Evolutionary conservation across 225 moss, liverwort and hornwort genomes (phyloP).

Genomic region (Pseudoscleropodium purum): DNA sequence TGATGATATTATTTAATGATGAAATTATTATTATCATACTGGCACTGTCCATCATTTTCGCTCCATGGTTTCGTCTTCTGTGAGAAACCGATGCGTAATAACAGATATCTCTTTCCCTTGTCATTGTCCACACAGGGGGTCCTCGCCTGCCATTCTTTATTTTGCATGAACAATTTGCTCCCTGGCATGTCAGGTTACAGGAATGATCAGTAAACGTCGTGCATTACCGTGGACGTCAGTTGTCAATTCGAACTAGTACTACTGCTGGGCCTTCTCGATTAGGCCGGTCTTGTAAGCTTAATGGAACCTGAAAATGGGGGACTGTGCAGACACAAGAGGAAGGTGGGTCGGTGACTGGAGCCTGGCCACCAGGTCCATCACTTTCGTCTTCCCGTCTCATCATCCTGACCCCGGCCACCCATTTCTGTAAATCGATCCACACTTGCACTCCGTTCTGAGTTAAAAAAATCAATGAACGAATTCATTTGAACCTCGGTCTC

Average conservation of each 20-base stretch:
- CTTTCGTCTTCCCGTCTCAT: background rate
- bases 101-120: background rate
- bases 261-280: background rate
- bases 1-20: background rate
- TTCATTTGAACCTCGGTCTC: background rate
- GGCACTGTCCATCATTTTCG: background rate
- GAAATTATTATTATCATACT: background rate
- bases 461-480: too few relatives aligned
- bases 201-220: background rate
- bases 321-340: background rate
- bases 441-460: background rate
- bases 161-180: background rate
- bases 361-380: background rate
- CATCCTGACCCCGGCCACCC: background rate
- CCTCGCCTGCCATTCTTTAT: background rate
- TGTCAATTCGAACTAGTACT: background rate
- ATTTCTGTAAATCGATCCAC: background rate
- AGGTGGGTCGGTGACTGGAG: background rate
- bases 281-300: background rate
- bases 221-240: background rate
- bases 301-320: background rate
- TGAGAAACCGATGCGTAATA: background rate
- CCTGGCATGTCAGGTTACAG: conserved; percentile 1
- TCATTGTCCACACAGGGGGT: background rate
- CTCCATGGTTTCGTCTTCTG: background rate